Evolutionary conservation across 2,329 filamentous ascomycete species (phyloP).

Genomic region (Nannizzia gypsea): DNA sequence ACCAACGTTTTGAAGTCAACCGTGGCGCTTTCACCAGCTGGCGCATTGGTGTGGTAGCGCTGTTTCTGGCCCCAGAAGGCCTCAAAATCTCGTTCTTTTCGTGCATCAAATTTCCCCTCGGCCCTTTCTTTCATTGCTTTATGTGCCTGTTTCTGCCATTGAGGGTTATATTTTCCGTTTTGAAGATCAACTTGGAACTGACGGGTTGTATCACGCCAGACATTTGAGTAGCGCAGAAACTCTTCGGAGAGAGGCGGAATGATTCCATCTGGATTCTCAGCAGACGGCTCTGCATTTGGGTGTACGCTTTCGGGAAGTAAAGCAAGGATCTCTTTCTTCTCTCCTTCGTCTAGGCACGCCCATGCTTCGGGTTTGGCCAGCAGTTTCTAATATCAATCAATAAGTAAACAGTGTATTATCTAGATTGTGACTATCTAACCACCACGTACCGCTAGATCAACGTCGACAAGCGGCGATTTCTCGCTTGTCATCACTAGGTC

Average conservation of each 20-base stretch:
- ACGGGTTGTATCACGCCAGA: conserved; percentile 43
- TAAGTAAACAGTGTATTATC: neutral
- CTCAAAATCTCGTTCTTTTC: conserved; percentile 44
- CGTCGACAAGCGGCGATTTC: conserved; percentile 26
- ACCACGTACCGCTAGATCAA: conserved; percentile 30
- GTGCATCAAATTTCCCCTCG: conserved; percentile 45
- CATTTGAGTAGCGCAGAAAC: conserved; percentile 35
- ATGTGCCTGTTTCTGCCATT: conserved; percentile 45
- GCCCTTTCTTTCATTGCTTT: conserved; percentile 42
- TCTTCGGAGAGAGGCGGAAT: conserved; percentile 30
- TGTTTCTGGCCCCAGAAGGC: conserved; percentile 48
- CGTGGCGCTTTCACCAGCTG: conserved; percentile 33
- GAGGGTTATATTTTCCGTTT: conserved; percentile 44
- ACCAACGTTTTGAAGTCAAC: conserved; percentile 30
- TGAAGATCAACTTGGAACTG: conserved; percentile 46
- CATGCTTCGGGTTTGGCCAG: conserved; percentile 32
- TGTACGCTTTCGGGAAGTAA: conserved; percentile 34
- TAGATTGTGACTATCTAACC: too few relatives aligned
- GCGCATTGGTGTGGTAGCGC: conserved; percentile 23
- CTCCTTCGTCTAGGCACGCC: conserved; percentile 30
- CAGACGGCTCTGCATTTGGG: conserved; percentile 20
- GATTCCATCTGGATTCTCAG: conserved; percentile 22
- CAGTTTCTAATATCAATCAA: conserved; percentile 23
- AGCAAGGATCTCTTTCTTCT: conserved; percentile 31
- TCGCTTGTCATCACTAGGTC: conserved; percentile 29